Conservation (phyloP, 225 moss, liverwort and hornwort genomes). For the Thuidium tamariscinum region DNA sequence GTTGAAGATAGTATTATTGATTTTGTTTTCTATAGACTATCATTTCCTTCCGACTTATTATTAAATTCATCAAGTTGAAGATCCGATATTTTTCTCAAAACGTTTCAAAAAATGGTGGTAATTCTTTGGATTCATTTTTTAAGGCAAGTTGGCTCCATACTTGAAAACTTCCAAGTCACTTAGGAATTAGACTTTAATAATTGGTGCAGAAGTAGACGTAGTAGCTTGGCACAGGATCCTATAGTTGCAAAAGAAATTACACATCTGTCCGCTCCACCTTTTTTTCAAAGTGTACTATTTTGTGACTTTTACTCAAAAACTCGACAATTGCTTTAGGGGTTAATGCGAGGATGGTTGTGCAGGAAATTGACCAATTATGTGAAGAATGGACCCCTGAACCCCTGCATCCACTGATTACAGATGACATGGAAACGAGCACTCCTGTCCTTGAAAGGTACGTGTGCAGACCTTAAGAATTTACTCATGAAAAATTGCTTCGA, state of each 20-base stretch:
- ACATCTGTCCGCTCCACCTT: background rate
- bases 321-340: background rate
- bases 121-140: too few species aligned
- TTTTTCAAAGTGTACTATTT: too few species aligned
- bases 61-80: background rate
- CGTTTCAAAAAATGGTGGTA: too few species aligned
- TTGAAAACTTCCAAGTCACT: too few species aligned
- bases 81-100: too few species aligned
- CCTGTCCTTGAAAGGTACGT: conserved; percentile 79
- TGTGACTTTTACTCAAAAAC: background rate
- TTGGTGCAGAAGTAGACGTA: background rate
- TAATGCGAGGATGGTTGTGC: background rate
- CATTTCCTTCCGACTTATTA: background rate
- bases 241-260: background rate
- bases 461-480: background rate
- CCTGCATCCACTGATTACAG: conserved; percentile 59
- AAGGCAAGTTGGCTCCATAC: too few species aligned
- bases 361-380: conserved; percentile 91
- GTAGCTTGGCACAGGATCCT: background rate
- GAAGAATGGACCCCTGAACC: conserved; percentile 98
- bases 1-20: background rate
- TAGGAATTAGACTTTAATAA: background rate
- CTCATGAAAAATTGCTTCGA: background rate
- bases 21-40: background rate
- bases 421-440: conserved; percentile 40